These are phyloP conservation scores for Lasiosphaeria ovina DNA, from an alignment of 495 filamentous ascomycete species.

Conservation along the genomic window DNA sequence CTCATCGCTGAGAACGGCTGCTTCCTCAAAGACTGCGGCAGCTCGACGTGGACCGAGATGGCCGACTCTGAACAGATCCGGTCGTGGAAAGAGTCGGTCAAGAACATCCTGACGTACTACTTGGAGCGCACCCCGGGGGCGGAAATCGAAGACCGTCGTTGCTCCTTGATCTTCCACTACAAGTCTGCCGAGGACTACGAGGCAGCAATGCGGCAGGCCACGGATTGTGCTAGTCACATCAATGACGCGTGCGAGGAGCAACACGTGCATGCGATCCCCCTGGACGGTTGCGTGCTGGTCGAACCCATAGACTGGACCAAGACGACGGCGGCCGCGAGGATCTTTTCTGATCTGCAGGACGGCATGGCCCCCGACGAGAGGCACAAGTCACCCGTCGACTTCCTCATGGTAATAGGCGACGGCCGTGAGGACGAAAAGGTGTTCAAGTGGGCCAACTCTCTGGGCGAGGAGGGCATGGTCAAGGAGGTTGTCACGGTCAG, in stretches of 20 bases:
- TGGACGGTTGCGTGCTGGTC: constrained; percentile 72
- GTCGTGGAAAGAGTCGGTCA: constrained; percentile 75
- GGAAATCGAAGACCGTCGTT: constrained; percentile 80
- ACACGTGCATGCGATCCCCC: constrained; percentile 78
- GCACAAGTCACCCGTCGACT: constrained; percentile 61
- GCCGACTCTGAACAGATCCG: constrained; percentile 63
- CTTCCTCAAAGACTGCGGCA: constrained; percentile 71
- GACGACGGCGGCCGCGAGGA: constrained; percentile 68
- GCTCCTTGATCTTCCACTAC: constrained; percentile 85
- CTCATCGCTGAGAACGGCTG: constrained; percentile 92
- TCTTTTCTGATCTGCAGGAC: constrained; percentile 59
- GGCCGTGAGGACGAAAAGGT: constrained; percentile 89
- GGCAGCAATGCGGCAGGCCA: constrained; percentile 70
- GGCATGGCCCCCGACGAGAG: constrained; percentile 35
- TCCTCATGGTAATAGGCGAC: constrained; percentile 83
- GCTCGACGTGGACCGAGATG: constrained; percentile 68
- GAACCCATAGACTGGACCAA: constrained; percentile 82
- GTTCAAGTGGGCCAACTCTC: constrained; percentile 86
- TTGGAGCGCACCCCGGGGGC: constrained; percentile 82
- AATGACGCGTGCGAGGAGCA: constrained; percentile 85
- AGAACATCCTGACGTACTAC: constrained; percentile 78
- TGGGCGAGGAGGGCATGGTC: constrained; percentile 54
- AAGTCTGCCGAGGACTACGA: constrained; percentile 73
- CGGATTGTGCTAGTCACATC: constrained; percentile 86
- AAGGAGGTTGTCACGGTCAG: constrained; percentile 76